Base-by-base conservation (phyloP, 192 early-diverging fungal species). In the Rhizophagus clarus region DNA sequence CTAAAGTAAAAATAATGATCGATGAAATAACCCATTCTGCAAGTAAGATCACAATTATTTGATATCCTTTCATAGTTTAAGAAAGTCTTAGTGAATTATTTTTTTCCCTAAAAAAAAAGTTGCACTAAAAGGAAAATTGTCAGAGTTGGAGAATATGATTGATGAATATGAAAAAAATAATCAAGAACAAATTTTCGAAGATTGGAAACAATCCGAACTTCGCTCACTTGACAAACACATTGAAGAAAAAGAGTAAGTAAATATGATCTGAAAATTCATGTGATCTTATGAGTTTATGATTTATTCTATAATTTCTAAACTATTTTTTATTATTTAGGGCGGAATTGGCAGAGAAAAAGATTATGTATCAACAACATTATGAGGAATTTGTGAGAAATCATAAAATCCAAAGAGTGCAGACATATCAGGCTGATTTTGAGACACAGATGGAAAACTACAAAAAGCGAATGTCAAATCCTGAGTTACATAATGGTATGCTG, bases 371-470 rank as follows among this genome's bases (percentile, higher is more conserved):
- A 8, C 24, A 77, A 77, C 75, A 77, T 45, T 45, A 66, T 47
- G 62, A 64, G 47, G 75, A 77, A 29, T 63, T 77, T 28, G 7
- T 47, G 6, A 17, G 29, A 10, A 77, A 66, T 77, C 29, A 62
- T 64, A 31, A 66, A 26, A 26, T 47, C 24, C 62, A 77, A 47
- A 77, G 49, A 42, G 37, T 45, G 8, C 62, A 77, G 15, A 3
- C 29, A 42, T 77, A 77, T 47, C 75, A 77, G 49, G 34, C 75
- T 29, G 63, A 79, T 70, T 79, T 79, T 37, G 77, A 79, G 26
- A 47, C 49, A 22, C 77, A 79, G 42, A 79, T 79, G 77, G 67
- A 79, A 60, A 70, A 61, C 49, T 79, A 79, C 68, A 28, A 47
- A 37, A 79, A 66, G 28, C n/a, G 63, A 61, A 22, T 56, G 24